Conservation (phyloP, 129 eudicot genomes). For the Centrapalus pauciflorus region DNA sequence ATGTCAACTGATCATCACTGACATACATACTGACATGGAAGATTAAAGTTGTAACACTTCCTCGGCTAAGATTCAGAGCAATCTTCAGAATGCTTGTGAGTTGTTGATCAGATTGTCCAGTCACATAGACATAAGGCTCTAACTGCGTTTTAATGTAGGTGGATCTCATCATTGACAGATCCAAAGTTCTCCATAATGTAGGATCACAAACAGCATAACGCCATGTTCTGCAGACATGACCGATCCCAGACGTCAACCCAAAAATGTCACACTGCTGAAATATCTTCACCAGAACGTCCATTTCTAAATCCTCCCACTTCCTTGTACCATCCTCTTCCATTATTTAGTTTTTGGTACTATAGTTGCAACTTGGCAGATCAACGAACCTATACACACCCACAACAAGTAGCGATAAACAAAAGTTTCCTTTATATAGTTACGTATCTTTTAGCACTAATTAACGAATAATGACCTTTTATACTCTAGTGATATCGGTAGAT, state of each 20-base stretch:
- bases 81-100: conserved; percentile 41
- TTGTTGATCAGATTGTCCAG: conserved; percentile 39
- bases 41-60: conserved; percentile 32
- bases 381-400: conserved; percentile 8
- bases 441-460: not conserved
- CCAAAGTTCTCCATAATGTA: conserved; percentile 44
- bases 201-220: conserved; percentile 46
- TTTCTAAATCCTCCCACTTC: conserved; percentile 59
- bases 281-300: conserved; percentile 45
- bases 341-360: not conserved
- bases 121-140: too few species aligned
- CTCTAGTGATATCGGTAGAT: too few species aligned
- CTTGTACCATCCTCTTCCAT: conserved; percentile 41
- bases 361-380: not conserved
- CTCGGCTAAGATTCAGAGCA: conserved; percentile 41
- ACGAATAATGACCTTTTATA: not conserved
- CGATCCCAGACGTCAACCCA: conserved; percentile 48
- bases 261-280: conserved; percentile 34
- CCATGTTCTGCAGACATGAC: conserved; percentile 48
- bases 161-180: conserved; percentile 37
- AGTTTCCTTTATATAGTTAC: not conserved
- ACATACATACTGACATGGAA: conserved; percentile 45
- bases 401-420: not conserved
- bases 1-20: conserved; percentile 46
- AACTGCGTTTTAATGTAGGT: conserved; percentile 41